Evolutionary conservation across 139 green algal genomes (phyloP).

Genomic region (Pseudopediastrum boryanum): DNA sequence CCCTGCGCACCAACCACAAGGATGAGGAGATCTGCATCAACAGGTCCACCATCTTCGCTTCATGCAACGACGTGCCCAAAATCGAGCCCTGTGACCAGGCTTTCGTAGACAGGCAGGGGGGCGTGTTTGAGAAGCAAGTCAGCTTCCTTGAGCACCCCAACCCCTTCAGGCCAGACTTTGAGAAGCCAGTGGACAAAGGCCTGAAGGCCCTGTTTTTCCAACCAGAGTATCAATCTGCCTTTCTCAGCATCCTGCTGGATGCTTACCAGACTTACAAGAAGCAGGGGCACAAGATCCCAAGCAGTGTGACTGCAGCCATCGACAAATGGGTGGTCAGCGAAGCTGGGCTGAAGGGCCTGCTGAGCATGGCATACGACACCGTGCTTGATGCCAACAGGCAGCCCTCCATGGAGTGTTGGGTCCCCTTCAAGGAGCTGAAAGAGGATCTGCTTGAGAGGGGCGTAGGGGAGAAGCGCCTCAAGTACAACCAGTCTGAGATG

Average conservation of each 20-base stretch:
- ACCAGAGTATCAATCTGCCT: conserved; percentile 3
- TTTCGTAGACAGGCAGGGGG: neutral
- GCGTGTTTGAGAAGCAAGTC: conserved; percentile 23
- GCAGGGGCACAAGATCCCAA: neutral
- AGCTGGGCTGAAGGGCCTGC: neutral
- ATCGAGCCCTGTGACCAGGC: conserved; percentile 15
- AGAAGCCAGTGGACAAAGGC: neutral
- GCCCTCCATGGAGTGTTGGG: neutral
- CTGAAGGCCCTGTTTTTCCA: neutral
- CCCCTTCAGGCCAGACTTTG: conserved; percentile 15
- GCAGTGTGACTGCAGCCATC: neutral
- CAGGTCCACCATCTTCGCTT: conserved; percentile 4
- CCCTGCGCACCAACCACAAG: conserved; percentile 15
- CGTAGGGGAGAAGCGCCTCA: no score
- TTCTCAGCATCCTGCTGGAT: conserved; percentile 17
- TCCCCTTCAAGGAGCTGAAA: neutral
- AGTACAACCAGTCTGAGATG: no score
- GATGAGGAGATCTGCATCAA: conserved; percentile 3
- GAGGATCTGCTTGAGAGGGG: neutral
- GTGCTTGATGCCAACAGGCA: conserved; percentile 1
- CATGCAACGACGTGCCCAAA: conserved; percentile 12
- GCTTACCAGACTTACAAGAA: conserved; percentile 10
- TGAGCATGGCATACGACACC: neutral
- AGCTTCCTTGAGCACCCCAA: conserved; percentile 2
- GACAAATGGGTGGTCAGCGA: conserved; percentile 1